Conservation (phyloP, 192 early-diverging fungal species). For the Backusella tuberculispora region DNA sequence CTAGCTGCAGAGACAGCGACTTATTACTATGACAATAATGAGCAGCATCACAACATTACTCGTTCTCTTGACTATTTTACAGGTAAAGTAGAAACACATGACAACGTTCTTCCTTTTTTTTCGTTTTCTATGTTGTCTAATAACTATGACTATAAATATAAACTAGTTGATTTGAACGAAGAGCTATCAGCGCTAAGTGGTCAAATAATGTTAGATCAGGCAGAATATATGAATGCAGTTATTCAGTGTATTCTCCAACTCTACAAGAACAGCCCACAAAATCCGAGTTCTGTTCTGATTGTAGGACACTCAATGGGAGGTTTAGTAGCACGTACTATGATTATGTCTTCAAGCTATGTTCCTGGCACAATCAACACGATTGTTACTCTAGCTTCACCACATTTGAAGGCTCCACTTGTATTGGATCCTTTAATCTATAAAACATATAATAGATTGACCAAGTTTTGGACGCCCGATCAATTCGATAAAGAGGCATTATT, state of each 20-base stretch:
- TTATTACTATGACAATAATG: constrained; percentile 51
- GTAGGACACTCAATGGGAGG: constrained; percentile 97
- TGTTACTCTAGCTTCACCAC: constrained; percentile 89
- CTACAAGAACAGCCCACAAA: constrained; percentile 44
- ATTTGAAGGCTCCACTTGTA: constrained; percentile 76
- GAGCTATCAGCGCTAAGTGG: constrained; percentile 89
- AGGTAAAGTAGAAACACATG: constrained; percentile 34
- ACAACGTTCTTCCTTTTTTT: not conserved
- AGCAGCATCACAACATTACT: constrained; percentile 7
- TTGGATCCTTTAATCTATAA: constrained; percentile 61
- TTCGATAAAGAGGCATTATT: constrained; percentile 32
- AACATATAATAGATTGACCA: constrained; percentile 70
- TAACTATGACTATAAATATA: not conserved
- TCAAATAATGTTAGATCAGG: constrained; percentile 78
- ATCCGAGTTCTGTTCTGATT: constrained; percentile 70
- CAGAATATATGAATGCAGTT: constrained; percentile 78
- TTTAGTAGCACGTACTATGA: constrained; percentile 83
- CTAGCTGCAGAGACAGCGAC: constrained; percentile 71
- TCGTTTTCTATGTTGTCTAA: constrained; percentile 3
- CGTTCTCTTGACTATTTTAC: constrained; percentile 58
- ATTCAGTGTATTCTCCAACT: constrained; percentile 70
- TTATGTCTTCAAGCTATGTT: constrained; percentile 70
- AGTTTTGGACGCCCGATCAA: constrained; percentile 66
- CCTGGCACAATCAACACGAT: constrained; percentile 78
- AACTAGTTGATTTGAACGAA: constrained; percentile 81